Base-by-base conservation (phyloP, 371 early-diverging fungal species). In the Mucor sp. region DNA sequence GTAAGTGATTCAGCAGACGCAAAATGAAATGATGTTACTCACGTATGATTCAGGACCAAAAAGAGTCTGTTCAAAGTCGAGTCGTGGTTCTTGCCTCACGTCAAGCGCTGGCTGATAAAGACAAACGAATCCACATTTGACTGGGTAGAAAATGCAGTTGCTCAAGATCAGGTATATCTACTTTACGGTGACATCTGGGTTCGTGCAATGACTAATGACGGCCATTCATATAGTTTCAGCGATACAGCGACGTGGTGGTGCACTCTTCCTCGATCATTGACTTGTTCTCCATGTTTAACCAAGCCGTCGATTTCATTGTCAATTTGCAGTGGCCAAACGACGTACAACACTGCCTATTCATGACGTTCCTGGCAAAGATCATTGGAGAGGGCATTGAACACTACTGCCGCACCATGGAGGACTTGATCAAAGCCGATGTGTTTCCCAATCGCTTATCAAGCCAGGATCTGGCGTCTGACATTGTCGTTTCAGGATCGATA, bases 211-310 rank as follows among this genome's bases (percentile, higher is more conserved):
- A 65, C 41, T 41, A 4, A 41, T 6, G 17, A 17, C 9, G 5
- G 1, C 2, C 2, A 30, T 35, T 35, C 5, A 23, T 55, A 67
- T 30, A 89, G 85, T 84, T 85, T 72, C 67, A 80, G 70, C 58
- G 79, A 62, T 67, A 82, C 39, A 82, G 77, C 58, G 81, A 79
- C 0, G 77, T 76, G 17, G 85, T 84, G 21, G 78, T 76, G 19
- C 88, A 90, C 67, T 91, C 92, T 2, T 90, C 91, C 3, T 91
- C 93, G 1, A 86, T 90, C 8, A 81, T 88, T 30, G 93, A 92
- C 63, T 66, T 92, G 21, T 82, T 35, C 37, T 35, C 37, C 3
- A 35, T 35, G 37, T 35, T 35, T 65, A 81, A 87, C 55, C 87
- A 90, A 67, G 87, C 89, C 6, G 72, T 87, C 15, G 82, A 86